Evolutionary conservation across 805 yeast species (phyloP), one percentile per base, ranked within the genome.

Genomic region (Schizosaccharomyces japonicus): DNA sequence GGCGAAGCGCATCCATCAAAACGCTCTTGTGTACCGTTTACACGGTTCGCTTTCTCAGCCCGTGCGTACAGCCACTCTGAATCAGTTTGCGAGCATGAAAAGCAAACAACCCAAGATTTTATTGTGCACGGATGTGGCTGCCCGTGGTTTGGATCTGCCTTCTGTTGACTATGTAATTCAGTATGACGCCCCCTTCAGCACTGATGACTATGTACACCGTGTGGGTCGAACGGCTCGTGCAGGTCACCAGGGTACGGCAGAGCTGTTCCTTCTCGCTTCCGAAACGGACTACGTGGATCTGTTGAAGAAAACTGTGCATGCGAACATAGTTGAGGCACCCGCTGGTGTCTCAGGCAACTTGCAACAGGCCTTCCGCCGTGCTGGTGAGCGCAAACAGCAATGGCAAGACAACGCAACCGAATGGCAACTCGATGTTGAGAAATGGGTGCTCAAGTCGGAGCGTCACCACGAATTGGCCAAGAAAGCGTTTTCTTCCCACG

Each of bases 221-320:
- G 81, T 85, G 49, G 99, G 99, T 48, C 76, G 99, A 66, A 84
- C 96, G 10, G 99, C 99, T 6, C 76, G 99, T 65, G 94, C 92
- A n/a, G 98, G 98, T 52, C 71, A 75, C 42, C 62, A 66, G 34
- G 99, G 99, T 60, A 69, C 69, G 33, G 80, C 95, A 1, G 60
- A 75, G 1, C 62, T 90, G 50, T 83, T 87, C 57, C 65, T 90
- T 39, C 65, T 87, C 29, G 98, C 99, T 1, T 71, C 66, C 50
- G 96, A 87, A 61, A 96, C 87, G 63, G 76, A 73, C 11, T 87
- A 84, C 57, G 66, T 79, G 10, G 26, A 45, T 45, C n/a, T 45
- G 39, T 23, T 45, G 21, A 29, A 31, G 21, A n/a, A 21, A 8
- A 26, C 19, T 21, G 40, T 29, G 3, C 28, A 23, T 7, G 42